phyloP scores from a whole-genome alignment of 306 rosid species.

The Sechiopsis laciniata region DNA sequence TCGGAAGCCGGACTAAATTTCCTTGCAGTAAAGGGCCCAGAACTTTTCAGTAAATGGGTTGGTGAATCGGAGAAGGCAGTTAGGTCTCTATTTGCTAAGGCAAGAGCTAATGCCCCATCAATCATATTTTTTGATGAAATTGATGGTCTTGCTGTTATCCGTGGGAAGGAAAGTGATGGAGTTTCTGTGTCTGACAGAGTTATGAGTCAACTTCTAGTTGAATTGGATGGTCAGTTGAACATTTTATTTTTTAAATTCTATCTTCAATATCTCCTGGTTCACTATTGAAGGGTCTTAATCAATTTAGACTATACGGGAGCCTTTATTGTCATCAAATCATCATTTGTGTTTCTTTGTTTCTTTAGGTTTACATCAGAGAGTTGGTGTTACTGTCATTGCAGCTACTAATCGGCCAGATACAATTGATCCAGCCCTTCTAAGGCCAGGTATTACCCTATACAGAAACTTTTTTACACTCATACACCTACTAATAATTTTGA shows the following conservation, averaged over 20 bases:
- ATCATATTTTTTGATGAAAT: slow-evolving; percentile 84
- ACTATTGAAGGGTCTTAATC: neutral
- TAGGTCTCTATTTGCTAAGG: slow-evolving; percentile 80
- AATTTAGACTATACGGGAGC: neutral
- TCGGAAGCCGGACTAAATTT: slow-evolving; percentile 81
- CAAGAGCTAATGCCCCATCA: slow-evolving; percentile 93
- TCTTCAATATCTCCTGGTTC: slow-evolving; percentile 6
- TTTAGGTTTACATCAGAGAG: slow-evolving; percentile 81
- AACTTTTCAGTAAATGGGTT: slow-evolving; percentile 97
- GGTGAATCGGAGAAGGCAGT: slow-evolving; percentile 99
- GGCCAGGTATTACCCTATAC: slow-evolving; percentile 53
- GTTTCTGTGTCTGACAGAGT: slow-evolving; percentile 89
- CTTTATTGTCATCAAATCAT: slow-evolving; percentile 11
- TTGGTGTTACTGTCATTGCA: slow-evolving; percentile 76
- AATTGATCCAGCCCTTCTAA: slow-evolving; percentile 78
- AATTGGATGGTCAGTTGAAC: slow-evolving; percentile 75
- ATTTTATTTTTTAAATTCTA: neutral
- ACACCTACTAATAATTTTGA: neutral
- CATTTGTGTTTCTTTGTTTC: slow-evolving; percentile 14
- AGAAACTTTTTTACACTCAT: neutral
- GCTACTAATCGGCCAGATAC: slow-evolving; percentile 95
- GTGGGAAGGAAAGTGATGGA: slow-evolving; percentile 84
- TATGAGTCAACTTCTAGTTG: slow-evolving; percentile 87
- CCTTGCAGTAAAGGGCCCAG: slow-evolving; percentile 94
- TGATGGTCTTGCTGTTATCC: slow-evolving; percentile 73